Evolutionary conservation across 371 early-diverging fungal species (phyloP).

Genomic region (Lichtheimia corymbifera): DNA sequence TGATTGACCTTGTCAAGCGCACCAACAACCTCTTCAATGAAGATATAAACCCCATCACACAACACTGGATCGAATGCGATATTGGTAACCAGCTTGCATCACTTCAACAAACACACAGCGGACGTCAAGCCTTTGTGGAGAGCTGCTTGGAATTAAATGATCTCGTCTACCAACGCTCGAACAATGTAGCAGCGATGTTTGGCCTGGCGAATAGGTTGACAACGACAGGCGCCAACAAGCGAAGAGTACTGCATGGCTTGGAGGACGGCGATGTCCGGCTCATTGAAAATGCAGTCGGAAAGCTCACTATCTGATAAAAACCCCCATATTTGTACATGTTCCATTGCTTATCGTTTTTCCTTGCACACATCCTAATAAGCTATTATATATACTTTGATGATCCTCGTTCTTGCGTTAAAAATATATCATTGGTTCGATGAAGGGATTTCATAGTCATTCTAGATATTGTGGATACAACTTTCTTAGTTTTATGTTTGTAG

Average conservation of each 20-base stretch:
- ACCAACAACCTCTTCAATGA: neutral
- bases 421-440: no score
- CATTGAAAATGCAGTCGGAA: slow-evolving; percentile 47
- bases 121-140: neutral
- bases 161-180: neutral
- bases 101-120: neutral
- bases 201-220: slow-evolving; percentile 19
- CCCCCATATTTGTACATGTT: neutral
- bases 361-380: no score
- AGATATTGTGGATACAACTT: no score
- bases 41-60: neutral
- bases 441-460: no score
- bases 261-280: slow-evolving; percentile 52
- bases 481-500: no score
- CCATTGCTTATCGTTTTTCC: neutral
- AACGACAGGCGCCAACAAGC: slow-evolving; percentile 29
- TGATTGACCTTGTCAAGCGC: neutral
- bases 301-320: neutral
- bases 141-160: neutral
- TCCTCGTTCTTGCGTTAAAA: no score
- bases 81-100: neutral
- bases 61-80: neutral
- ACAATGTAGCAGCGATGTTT: slow-evolving; percentile 26
- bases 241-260: slow-evolving; percentile 41
- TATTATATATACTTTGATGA: no score